Percentiles rank a stretch among this genome's conserved stretches.
These are phyloP conservation scores for Helianthus tuberosus DNA, from an alignment of 129 eudicot species.

Conservation along the genomic window DNA sequence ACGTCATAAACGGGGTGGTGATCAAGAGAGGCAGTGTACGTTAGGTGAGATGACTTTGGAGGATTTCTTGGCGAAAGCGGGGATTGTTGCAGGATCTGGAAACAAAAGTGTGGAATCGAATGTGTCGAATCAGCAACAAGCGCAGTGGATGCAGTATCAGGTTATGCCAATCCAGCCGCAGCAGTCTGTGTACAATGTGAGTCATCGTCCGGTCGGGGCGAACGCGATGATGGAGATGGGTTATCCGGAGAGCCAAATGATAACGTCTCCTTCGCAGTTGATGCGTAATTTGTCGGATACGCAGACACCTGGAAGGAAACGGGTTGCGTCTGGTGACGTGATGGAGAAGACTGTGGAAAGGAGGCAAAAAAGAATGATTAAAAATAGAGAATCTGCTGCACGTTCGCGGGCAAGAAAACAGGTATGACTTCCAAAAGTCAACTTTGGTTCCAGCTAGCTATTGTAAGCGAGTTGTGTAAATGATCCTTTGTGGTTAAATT, in stretches of 20 bases:
- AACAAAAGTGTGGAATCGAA: slow-evolving; percentile 38
- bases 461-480: background rate
- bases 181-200: slow-evolving; percentile 58
- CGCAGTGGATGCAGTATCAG: slow-evolving; percentile 67
- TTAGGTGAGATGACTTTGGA: slow-evolving; percentile 96
- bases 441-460: background rate
- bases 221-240: slow-evolving; percentile 62
- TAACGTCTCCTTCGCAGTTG: slow-evolving; percentile 66
- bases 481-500: slow-evolving; percentile 21
- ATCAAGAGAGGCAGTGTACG: slow-evolving; percentile 54
- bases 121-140: slow-evolving; percentile 41
- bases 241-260: slow-evolving; percentile 63
- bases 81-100: slow-evolving; percentile 67
- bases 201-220: slow-evolving; percentile 54
- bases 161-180: slow-evolving; percentile 39
- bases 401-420: slow-evolving; percentile 97
- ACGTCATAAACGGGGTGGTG: slow-evolving; percentile 30
- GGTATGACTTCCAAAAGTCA: slow-evolving; percentile 43
- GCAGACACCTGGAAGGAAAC: slow-evolving; percentile 76
- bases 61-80: slow-evolving; percentile 90
- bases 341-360: slow-evolving; percentile 91
- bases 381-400: slow-evolving; percentile 95
- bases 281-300: slow-evolving; percentile 87
- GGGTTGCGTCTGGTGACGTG: slow-evolving; percentile 72
- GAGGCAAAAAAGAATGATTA: slow-evolving; percentile 99